Percentiles rank a stretch among this genome's conserved stretches.
Conservation (phyloP, 805 yeast genomes). For the Lachancea thermotolerans region DNA sequence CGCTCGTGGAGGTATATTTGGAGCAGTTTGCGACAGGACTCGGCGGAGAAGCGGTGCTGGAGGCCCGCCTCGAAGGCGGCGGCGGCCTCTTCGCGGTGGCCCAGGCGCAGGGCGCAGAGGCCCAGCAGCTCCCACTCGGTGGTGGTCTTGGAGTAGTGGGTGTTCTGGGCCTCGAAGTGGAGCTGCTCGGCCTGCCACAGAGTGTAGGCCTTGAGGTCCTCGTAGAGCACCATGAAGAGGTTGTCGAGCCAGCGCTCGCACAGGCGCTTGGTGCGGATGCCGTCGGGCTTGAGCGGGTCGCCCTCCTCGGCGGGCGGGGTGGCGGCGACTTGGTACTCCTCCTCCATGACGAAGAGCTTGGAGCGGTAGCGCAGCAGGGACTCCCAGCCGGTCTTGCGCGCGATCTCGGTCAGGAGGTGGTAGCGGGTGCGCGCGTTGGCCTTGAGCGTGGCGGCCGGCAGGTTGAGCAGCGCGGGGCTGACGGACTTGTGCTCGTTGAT, state of each 20-base stretch:
- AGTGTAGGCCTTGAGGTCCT: conserved; percentile 75
- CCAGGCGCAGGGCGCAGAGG: conserved; percentile 72
- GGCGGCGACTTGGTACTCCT: conserved; percentile 39
- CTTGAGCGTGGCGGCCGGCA: conserved; percentile 65
- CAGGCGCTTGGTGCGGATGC: conserved; percentile 54
- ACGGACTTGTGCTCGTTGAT: conserved; percentile 58
- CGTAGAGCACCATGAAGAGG: conserved; percentile 61
- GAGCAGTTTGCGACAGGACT: conserved; percentile 67
- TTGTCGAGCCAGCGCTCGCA: conserved; percentile 81
- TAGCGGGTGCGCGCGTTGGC: conserved; percentile 53
- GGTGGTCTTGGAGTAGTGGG: conserved; percentile 68
- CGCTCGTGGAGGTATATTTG: conserved; percentile 54
- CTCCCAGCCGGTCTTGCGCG: conserved; percentile 71
- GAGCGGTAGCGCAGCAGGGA: conserved; percentile 51
- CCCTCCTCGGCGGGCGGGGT: conserved; percentile 9
- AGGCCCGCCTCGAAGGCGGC: conserved; percentile 74
- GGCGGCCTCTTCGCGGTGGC: conserved; percentile 82
- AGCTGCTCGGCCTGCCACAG: conserved; percentile 90
- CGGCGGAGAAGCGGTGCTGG: conserved; percentile 69
- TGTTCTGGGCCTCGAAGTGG: conserved; percentile 83
- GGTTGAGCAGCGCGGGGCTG: conserved; percentile 52
- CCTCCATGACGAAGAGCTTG: conserved; percentile 62
- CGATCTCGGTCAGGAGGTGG: conserved; percentile 55
- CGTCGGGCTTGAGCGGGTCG: conserved; percentile 22
- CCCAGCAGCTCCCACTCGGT: conserved; percentile 94